Conservation (phyloP, 305 asterid species). For the Solanum hybrid region DNA sequence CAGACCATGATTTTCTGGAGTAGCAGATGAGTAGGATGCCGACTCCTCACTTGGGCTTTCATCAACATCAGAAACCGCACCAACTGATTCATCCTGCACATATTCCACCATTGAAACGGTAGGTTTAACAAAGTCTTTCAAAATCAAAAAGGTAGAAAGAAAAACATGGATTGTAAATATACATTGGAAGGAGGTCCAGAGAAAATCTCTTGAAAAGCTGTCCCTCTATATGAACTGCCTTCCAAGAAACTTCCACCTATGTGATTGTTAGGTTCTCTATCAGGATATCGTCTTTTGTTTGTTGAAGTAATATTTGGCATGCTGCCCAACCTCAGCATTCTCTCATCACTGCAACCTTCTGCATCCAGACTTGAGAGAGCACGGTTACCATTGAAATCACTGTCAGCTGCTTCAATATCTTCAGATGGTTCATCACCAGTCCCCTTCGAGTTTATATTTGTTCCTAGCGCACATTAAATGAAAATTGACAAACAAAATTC, state of each 20-base stretch:
- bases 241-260: slow-evolving; percentile 25
- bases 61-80: slow-evolving; percentile 29
- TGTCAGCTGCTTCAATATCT: background rate
- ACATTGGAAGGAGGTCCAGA: slow-evolving; percentile 27
- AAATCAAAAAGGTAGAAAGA: background rate
- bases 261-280: slow-evolving; percentile 8
- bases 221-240: slow-evolving; percentile 23
- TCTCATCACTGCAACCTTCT: slow-evolving; percentile 14
- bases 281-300: slow-evolving; percentile 15
- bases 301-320: slow-evolving; percentile 10
- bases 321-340: slow-evolving; percentile 15
- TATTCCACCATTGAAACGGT: slow-evolving; percentile 12
- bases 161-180: slow-evolving; percentile 5
- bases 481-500: background rate
- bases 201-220: slow-evolving; percentile 19
- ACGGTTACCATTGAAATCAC: background rate
- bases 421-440: slow-evolving; percentile 1
- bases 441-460: background rate
- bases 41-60: slow-evolving; percentile 33
- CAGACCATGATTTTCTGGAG: slow-evolving; percentile 39
- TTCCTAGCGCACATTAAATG: background rate
- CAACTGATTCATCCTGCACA: slow-evolving; percentile 44
- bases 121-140: background rate
- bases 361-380: slow-evolving; percentile 9
- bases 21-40: slow-evolving; percentile 29